Conservation (phyloP, 2,329 filamentous ascomycete species). For the Didymella pomorum region DNA sequence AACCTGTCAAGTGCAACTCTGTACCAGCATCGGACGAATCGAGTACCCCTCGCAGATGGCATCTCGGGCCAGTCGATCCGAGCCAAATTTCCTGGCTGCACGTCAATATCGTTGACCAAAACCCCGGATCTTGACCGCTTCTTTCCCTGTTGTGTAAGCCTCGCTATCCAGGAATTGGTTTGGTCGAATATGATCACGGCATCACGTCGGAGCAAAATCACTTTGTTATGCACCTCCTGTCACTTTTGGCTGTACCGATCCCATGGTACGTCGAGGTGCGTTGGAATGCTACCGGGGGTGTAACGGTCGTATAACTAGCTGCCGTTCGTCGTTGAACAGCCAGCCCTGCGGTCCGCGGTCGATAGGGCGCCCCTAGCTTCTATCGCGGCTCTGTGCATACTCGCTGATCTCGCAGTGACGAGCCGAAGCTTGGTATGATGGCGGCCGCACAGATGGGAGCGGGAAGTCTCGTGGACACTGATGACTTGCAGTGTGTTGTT, state of each 20-base stretch:
- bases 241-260: slow-evolving; percentile 15
- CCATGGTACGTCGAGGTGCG: slow-evolving; percentile 18
- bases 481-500: slow-evolving; percentile 16
- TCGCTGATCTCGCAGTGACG: slow-evolving; percentile 8
- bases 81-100: slow-evolving; percentile 11
- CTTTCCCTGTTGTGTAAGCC: slow-evolving; percentile 9
- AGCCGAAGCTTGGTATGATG: slow-evolving; percentile 16
- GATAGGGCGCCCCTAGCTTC: slow-evolving; percentile 15
- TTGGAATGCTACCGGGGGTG: slow-evolving; percentile 23
- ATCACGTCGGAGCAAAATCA: slow-evolving; percentile 7
- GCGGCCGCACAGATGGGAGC: slow-evolving; percentile 15
- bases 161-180: slow-evolving; percentile 3
- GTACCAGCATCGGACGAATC: slow-evolving; percentile 9
- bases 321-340: slow-evolving; percentile 14
- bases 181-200: slow-evolving; percentile 9
- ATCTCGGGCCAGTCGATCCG: slow-evolving; percentile 16
- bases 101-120: slow-evolving; percentile 17
- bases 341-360: slow-evolving; percentile 15
- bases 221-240: slow-evolving; percentile 20
- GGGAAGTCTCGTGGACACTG: slow-evolving; percentile 17
- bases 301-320: slow-evolving; percentile 22
- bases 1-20: slow-evolving; percentile 18
- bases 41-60: slow-evolving; percentile 21
- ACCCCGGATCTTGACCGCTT: slow-evolving; percentile 16
- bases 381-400: slow-evolving; percentile 8